Base-by-base conservation (phyloP, 23 red algal species). In the Agarophyton chilense region DNA sequence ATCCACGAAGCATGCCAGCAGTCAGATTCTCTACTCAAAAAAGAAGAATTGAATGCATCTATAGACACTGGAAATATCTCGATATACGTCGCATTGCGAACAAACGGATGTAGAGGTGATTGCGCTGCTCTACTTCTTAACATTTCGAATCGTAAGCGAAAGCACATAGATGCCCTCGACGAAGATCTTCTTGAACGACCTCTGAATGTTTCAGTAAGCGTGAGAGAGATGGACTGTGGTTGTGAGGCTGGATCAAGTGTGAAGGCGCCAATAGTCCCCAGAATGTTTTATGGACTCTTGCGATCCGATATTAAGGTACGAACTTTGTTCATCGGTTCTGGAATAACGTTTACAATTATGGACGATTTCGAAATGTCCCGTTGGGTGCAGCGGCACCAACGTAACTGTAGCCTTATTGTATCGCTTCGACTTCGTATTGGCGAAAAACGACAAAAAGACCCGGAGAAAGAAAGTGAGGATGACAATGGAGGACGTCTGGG, bases 151-250 rank as follows among this genome's bases (percentile, higher is more conserved):
- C 33, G 21, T 26, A 18, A 49, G n/a, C 16, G 28, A 12, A 47
- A 47, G 12, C 7, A 47, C 6, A 12, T 12, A 47, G 41, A 74
- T 46, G 43, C 7, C 38, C n/a, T 49, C 2, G 43, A 49, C 8
- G 40, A 74, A 74, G 68, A 49, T 33, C 11, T 72, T 47, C 68
- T 43, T 12, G 43, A 74, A 9, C 38, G 38, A 19, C 68, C 68
- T 46, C 33, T 74, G 9, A 21, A 46, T 74, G 41, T 74, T 74
- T 46, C 40, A 43, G 43, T 74, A 1, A 43, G 43, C 24, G 38
- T 74, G 33, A 13, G 68, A 47, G 68, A 43, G 68, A 26, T 74
- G 68, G 68, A 74, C n/a, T 74, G 68, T 29, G 43, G 68, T 18
- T 74, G 68, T 47, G 68, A 74, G 24, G 68, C 41, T 5, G 68